Conservation (phyloP, 208 protist genomes). For the Wallacemonas sp. region DNA sequence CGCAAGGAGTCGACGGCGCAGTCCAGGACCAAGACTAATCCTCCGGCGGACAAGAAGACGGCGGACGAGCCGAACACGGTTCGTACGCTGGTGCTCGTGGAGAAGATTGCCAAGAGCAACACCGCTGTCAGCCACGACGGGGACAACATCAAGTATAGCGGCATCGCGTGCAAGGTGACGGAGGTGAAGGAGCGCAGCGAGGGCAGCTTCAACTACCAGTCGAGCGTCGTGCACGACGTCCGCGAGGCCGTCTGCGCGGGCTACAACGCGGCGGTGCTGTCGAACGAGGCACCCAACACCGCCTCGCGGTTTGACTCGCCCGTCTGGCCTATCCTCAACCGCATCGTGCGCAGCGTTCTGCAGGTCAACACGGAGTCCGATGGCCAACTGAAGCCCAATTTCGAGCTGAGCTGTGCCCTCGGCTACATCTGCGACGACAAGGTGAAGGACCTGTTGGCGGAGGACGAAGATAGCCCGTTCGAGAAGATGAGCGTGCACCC, state of each 20-base stretch:
- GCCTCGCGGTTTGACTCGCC: constrained; percentile 56
- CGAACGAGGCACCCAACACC: constrained; percentile 63
- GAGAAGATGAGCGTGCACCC: constrained; percentile 59
- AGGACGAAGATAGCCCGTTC: constrained; percentile 37
- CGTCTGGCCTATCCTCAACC: constrained; percentile 68
- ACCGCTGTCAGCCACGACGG: constrained; percentile 32
- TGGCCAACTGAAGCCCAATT: constrained; percentile 31
- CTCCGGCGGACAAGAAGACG: constrained; percentile 6
- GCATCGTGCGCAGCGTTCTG: constrained; percentile 59
- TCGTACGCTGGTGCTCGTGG: constrained; percentile 66
- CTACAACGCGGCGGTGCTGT: constrained; percentile 69
- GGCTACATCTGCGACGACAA: constrained; percentile 75
- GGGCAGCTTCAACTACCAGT: constrained; percentile 60
- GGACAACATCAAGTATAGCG: constrained; percentile 39
- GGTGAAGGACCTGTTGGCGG: constrained; percentile 59
- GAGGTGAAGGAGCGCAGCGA: constrained; percentile 58
- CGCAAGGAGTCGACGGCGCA: not conserved
- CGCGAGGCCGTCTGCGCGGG: constrained; percentile 56
- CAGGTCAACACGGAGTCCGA: constrained; percentile 32
- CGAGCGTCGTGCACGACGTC: constrained; percentile 53
- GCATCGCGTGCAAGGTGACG: constrained; percentile 34
- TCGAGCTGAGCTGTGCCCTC: constrained; percentile 61
- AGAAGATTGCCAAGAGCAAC: constrained; percentile 43
- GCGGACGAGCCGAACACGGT: constrained; percentile 43
- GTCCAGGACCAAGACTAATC: not conserved